Percentiles rank a stretch among this genome's conserved stretches.
Evolutionary conservation across 2,329 filamentous ascomycete species (phyloP).

Genomic region (Keithomyces neogunnii): DNA sequence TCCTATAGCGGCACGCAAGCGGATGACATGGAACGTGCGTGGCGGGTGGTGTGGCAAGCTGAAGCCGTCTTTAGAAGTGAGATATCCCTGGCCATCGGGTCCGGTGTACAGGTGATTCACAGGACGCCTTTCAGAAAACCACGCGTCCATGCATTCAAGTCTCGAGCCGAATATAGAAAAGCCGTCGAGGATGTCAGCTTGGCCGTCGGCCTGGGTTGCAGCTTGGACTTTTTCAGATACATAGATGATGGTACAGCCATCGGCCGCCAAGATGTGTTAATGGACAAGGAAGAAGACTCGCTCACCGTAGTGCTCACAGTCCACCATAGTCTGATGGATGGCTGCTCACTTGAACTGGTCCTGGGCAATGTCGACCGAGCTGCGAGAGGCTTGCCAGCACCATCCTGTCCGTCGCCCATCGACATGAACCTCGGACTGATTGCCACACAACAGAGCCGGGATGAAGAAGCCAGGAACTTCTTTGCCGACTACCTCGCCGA

Average conservation of each 20-base stretch:
- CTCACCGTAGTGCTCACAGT: slow-evolving; percentile 3
- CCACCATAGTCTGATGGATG: slow-evolving; percentile 6
- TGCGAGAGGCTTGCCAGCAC: neutral
- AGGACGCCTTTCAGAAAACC: slow-evolving; percentile 1
- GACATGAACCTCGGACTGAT: neutral
- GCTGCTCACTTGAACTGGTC: slow-evolving; percentile 2
- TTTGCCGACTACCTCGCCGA: neutral
- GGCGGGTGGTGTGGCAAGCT: slow-evolving; percentile 4
- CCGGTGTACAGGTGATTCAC: slow-evolving; percentile 4
- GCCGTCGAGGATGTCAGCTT: neutral
- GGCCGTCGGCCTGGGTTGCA: slow-evolving; percentile 1
- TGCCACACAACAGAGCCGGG: neutral
- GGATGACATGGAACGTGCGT: slow-evolving; percentile 3
- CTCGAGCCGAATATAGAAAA: neutral
- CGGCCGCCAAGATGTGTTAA: neutral
- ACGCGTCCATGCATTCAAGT: neutral
- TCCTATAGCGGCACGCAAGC: neutral
- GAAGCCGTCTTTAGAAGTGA: slow-evolving; percentile 5
- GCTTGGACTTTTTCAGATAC: neutral
- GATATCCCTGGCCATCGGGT: slow-evolving; percentile 1
- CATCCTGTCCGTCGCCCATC: neutral
- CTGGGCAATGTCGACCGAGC: slow-evolving; percentile 1
- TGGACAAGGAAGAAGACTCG: neutral
- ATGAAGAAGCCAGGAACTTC: neutral
- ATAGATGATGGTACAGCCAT: neutral